Conservation (phyloP, 208 protist genomes). For the Acanthamoeba culbertsoni region DNA sequence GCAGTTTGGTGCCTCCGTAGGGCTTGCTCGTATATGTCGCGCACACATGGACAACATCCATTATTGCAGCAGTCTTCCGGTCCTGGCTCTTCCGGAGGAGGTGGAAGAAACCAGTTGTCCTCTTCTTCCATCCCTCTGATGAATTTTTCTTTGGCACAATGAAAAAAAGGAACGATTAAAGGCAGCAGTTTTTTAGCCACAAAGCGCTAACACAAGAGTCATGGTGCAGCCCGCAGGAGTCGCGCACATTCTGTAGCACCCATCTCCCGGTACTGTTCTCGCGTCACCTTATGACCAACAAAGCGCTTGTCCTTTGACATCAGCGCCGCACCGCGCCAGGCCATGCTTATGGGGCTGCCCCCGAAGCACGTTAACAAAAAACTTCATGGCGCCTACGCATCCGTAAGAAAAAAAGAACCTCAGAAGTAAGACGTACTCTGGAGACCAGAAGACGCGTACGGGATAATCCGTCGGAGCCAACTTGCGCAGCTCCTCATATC, state of each 20-base stretch:
- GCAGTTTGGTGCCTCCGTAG: background rate
- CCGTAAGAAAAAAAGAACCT: no score
- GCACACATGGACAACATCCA: background rate
- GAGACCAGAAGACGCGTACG: background rate
- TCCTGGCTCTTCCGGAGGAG: background rate
- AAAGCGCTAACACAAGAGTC: no score
- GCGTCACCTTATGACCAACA: slow-evolving; percentile 1
- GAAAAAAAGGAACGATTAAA: no score
- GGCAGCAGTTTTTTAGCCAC: no score
- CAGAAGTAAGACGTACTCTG: background rate
- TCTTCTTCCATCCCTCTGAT: no score
- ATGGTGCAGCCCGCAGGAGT: no score
- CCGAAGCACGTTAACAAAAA: background rate
- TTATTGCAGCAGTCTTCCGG: slow-evolving; percentile 21
- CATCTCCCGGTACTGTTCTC: slow-evolving; percentile 67
- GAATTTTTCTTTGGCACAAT: no score
- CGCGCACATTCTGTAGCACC: background rate
- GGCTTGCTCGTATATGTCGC: background rate
- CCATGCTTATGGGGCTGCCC: slow-evolving; percentile 60
- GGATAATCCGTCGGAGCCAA: background rate
- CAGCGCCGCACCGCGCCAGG: slow-evolving; percentile 57
- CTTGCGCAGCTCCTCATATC: background rate
- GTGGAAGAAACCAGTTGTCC: no score
- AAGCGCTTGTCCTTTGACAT: slow-evolving; percentile 47
- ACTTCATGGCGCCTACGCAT: background rate